A percentile compares a stretch with the other conserved stretches of the same genome.
These are phyloP conservation scores for Solanum chmielewskii DNA, from an alignment of 257 asterid genomes.

Conservation along the genomic window DNA sequence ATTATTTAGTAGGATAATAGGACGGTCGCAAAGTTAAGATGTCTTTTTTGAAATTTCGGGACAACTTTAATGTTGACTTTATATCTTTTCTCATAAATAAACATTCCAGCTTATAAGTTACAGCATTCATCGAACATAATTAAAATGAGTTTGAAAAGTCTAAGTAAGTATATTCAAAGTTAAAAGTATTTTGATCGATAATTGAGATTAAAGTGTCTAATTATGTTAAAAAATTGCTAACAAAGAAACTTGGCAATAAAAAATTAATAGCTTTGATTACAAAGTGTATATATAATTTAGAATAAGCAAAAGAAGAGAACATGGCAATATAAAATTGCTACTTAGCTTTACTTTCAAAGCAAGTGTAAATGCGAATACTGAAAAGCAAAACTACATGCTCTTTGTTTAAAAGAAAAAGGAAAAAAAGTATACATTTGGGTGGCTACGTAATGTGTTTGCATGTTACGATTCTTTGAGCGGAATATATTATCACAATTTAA, in stretches of 20 bases:
- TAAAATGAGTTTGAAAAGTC: too few species aligned
- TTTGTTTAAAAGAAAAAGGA: not conserved
- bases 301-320: not conserved
- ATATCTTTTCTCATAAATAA: too few species aligned
- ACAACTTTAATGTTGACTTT: too few species aligned
- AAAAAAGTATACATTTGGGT: not conserved
- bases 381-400: not conserved
- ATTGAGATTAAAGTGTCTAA: too few species aligned
- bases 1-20: too few species aligned
- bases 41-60: too few species aligned
- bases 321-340: not conserved
- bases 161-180: too few species aligned
- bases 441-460: not conserved
- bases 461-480: not conserved
- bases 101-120: not conserved
- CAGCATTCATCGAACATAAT: too few species aligned
- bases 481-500: not conserved
- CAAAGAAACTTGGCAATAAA: not conserved
- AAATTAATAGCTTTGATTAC: not conserved
- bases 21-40: too few species aligned
- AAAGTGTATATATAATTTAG: not conserved
- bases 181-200: too few species aligned
- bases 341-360: not conserved
- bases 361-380: not conserved
- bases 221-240: not conserved